Evolutionary conservation across 805 yeast genomes (phyloP).

Genomic region (Wickerhamiella siamensis): DNA sequence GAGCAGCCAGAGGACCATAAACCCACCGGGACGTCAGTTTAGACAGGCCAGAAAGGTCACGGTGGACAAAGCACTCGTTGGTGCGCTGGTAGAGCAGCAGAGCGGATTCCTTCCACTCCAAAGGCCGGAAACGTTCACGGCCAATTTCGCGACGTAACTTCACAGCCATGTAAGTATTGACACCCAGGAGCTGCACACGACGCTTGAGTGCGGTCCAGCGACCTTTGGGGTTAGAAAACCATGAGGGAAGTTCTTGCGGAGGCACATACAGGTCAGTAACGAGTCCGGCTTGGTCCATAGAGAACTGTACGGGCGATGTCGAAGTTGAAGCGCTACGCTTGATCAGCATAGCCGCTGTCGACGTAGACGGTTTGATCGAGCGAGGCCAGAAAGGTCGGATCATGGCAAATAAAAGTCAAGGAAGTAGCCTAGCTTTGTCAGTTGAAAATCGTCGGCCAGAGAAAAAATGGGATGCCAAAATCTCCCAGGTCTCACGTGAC

Average conservation of each 20-base stretch:
- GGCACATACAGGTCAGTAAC: slow-evolving; percentile 22
- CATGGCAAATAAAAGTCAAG: background rate
- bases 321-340: background rate
- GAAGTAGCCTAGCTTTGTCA: background rate
- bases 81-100: slow-evolving; percentile 61
- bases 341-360: background rate
- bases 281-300: slow-evolving; percentile 20
- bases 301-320: slow-evolving; percentile 13
- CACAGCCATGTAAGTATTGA: slow-evolving; percentile 20
- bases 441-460: background rate
- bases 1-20: slow-evolving; percentile 38
- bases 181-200: slow-evolving; percentile 16
- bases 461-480: no score
- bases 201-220: slow-evolving; percentile 19
- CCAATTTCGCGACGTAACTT: slow-evolving; percentile 19
- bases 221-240: slow-evolving; percentile 15
- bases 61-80: slow-evolving; percentile 65
- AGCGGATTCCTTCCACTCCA: slow-evolving; percentile 75
- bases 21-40: slow-evolving; percentile 46
- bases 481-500: no score
- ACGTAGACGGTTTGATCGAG: background rate
- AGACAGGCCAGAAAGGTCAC: slow-evolving; percentile 34
- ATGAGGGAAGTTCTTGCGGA: slow-evolving; percentile 26
- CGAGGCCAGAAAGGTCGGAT: background rate
- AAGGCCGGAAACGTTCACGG: slow-evolving; percentile 26